Conservation (phyloP, 2,329 filamentous ascomycete genomes). For the Plectosphaerella sp. region DNA sequence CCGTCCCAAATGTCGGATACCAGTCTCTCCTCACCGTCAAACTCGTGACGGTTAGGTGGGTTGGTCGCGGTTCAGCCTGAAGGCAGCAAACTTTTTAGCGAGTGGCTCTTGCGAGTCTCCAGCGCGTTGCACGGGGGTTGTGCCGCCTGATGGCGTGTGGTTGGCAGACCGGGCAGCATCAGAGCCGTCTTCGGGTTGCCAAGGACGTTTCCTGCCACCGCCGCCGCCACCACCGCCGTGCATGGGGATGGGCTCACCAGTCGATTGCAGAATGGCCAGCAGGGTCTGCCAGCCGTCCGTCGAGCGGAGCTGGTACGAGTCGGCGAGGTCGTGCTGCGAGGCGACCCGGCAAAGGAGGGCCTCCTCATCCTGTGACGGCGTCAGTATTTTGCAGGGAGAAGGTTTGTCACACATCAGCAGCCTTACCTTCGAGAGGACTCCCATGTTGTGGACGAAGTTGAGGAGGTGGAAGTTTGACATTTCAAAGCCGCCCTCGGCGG, state of each 20-base stretch:
- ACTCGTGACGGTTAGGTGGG: background rate
- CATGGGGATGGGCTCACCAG: constrained; percentile 83
- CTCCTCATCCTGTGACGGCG: constrained; percentile 71
- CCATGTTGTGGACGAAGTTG: constrained; percentile 78
- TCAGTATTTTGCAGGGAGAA: background rate
- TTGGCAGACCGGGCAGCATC: constrained; percentile 3
- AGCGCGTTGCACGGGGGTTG: constrained; percentile 14
- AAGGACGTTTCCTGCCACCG: constrained; percentile 51
- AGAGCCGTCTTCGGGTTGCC: constrained; percentile 32
- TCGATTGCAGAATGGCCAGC: constrained; percentile 88
- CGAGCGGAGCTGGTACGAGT: constrained; percentile 78
- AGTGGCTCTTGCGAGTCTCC: constrained; percentile 44
- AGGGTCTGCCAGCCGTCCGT: constrained; percentile 92
- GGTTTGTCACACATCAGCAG: constrained; percentile 4
- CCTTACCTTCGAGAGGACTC: constrained; percentile 78
- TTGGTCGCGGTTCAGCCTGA: constrained; percentile 50
- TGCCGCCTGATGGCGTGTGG: background rate
- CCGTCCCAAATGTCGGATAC: background rate
- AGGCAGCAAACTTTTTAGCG: constrained; percentile 63
- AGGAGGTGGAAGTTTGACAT: constrained; percentile 93
- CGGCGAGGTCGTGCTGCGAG: constrained; percentile 72
- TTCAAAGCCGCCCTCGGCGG: constrained; percentile 57
- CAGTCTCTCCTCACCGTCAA: background rate
- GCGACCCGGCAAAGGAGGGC: constrained; percentile 80
- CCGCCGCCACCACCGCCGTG: background rate